phyloP scores from a whole-genome alignment of 352 stramenopile genomes.

The Plasmopara muralis region DNA sequence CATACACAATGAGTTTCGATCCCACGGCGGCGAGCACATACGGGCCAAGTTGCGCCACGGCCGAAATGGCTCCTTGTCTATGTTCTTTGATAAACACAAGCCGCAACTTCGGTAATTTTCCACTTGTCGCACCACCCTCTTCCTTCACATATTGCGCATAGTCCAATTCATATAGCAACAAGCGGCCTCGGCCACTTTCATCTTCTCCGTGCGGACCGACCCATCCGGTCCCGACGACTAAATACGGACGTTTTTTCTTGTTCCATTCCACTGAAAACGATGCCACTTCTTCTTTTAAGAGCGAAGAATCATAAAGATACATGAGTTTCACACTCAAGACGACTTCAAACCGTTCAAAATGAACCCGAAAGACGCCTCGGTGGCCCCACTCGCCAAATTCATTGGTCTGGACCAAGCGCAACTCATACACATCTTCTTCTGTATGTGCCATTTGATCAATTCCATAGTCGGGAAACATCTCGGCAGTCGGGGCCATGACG shows the following conservation, averaged over 20 bases:
- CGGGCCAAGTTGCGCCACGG: constrained; percentile 63
- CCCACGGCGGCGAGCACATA: constrained; percentile 81
- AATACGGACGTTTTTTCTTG: constrained; percentile 71
- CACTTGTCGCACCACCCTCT: constrained; percentile 57
- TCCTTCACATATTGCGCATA: constrained; percentile 85
- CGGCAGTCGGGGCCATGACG: constrained; percentile 68
- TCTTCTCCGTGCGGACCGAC: constrained; percentile 82
- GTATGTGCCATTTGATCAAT: constrained; percentile 60
- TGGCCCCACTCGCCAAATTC: constrained; percentile 73
- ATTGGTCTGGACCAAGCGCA: constrained; percentile 72
- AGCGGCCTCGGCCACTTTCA: constrained; percentile 70
- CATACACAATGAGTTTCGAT: constrained; percentile 86
- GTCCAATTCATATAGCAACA: constrained; percentile 84
- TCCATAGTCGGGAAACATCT: constrained; percentile 69
- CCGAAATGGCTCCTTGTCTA: constrained; percentile 74
- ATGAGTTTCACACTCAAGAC: constrained; percentile 82
- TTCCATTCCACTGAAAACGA: constrained; percentile 67
- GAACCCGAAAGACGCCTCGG: constrained; percentile 68
- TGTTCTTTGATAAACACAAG: constrained; percentile 85
- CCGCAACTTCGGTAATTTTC: constrained; percentile 73
- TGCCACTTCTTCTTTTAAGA: constrained; percentile 66
- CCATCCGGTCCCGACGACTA: constrained; percentile 78
- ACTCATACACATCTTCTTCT: constrained; percentile 78
- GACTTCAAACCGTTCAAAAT: constrained; percentile 82
- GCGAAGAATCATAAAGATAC: constrained; percentile 79